Percentiles rank a stretch among this genome's conserved stretches.
phyloP scores from a whole-genome alignment of 1,284 basidiomycete species.

The Neonothopanus nambi region DNA sequence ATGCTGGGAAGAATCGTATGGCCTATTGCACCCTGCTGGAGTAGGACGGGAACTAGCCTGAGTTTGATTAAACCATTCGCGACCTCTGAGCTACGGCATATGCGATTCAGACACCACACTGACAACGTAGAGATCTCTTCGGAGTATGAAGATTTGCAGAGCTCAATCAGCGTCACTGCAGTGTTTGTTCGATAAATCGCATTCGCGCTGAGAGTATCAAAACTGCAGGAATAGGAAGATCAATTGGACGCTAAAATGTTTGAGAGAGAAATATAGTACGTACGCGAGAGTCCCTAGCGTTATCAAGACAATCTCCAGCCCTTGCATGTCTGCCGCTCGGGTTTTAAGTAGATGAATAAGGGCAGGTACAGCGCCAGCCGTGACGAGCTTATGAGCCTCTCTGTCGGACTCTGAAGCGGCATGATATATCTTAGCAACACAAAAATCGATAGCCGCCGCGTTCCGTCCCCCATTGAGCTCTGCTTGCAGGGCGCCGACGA shows the following conservation, averaged over 20 bases:
- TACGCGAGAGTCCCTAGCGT: constrained; percentile 26
- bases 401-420: constrained; percentile 21
- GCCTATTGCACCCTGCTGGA: constrained; percentile 19
- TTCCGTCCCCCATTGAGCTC: constrained; percentile 25
- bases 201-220: constrained; percentile 24
- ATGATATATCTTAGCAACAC: constrained; percentile 19
- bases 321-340: constrained; percentile 22
- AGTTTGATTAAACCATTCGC: constrained; percentile 24
- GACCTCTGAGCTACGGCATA: constrained; percentile 25
- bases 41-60: constrained; percentile 21
- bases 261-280: constrained; percentile 6
- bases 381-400: constrained; percentile 25
- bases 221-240: constrained; percentile 10
- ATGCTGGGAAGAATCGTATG: constrained; percentile 19
- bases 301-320: constrained; percentile 26
- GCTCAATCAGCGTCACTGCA: constrained; percentile 20
- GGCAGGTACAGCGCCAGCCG: constrained; percentile 24
- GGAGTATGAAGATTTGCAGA: constrained; percentile 21
- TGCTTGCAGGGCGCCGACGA: constrained; percentile 26
- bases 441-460: constrained; percentile 24
- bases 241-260: background rate
- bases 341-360: constrained; percentile 24
- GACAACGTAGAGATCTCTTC: constrained; percentile 23
- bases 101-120: constrained; percentile 26
- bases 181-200: constrained; percentile 14